phyloP scores from a whole-genome alignment of 2,329 filamentous ascomycete genomes.

The Talaromyces sp. region DNA sequence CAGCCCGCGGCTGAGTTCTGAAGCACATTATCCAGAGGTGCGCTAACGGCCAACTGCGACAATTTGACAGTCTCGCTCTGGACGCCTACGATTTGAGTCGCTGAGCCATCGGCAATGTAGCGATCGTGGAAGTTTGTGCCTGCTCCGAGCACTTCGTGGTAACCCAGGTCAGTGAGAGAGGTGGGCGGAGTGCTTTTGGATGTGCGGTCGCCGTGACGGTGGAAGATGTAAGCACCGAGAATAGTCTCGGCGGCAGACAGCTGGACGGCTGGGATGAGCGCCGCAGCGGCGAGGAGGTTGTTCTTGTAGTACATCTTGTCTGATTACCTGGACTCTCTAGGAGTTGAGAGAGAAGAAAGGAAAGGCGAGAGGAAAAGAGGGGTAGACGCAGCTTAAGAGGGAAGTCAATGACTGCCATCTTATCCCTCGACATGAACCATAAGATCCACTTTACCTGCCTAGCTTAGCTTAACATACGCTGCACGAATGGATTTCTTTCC shows the following conservation, averaged over 20 bases:
- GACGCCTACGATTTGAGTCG: slow-evolving; percentile 62
- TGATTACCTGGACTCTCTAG: too few relatives aligned
- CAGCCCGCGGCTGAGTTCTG: slow-evolving; percentile 77
- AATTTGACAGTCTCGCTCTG: slow-evolving; percentile 62
- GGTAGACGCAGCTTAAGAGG: neutral
- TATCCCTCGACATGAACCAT: slow-evolving; percentile 1
- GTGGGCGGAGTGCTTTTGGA: slow-evolving; percentile 69
- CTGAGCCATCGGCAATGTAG: slow-evolving; percentile 63
- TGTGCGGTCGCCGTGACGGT: slow-evolving; percentile 85
- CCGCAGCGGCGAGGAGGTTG: slow-evolving; percentile 13
- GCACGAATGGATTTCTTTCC: neutral
- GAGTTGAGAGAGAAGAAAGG: neutral
- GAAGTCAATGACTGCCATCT: neutral
- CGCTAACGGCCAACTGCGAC: slow-evolving; percentile 66
- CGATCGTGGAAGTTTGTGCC: slow-evolving; percentile 72
- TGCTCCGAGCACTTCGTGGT: slow-evolving; percentile 67
- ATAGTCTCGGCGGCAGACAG: slow-evolving; percentile 57
- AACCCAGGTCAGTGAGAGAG: slow-evolving; percentile 73
- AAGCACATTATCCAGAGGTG: slow-evolving; percentile 72
- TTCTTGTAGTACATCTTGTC: slow-evolving; percentile 2
- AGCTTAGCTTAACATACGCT: neutral
- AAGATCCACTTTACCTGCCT: neutral
- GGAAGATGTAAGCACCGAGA: slow-evolving; percentile 80
- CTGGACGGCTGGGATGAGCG: slow-evolving; percentile 8
- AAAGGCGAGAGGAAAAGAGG: too few relatives aligned